phyloP scores from a whole-genome alignment of 2,329 filamentous ascomycete species.

The Penicillium sp. region DNA sequence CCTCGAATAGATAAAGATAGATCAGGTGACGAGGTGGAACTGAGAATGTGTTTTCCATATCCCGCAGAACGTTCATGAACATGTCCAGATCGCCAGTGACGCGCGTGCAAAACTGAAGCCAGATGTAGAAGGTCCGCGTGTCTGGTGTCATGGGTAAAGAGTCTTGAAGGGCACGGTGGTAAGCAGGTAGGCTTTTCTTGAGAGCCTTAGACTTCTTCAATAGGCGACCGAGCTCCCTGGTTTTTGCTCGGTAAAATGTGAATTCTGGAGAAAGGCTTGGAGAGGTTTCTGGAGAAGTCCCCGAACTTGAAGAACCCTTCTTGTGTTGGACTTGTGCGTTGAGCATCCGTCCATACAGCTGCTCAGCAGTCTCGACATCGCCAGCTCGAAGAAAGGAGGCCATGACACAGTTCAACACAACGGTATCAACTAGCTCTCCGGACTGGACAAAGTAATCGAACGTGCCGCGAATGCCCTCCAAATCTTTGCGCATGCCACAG shows the following conservation, averaged over 20 bases:
- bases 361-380: constrained; percentile 74
- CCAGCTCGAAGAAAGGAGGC: constrained; percentile 72
- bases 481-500: constrained; percentile 73
- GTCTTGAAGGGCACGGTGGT: constrained; percentile 64
- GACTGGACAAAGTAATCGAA: constrained; percentile 82
- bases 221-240: constrained; percentile 48
- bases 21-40: constrained; percentile 73
- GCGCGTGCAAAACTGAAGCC: constrained; percentile 73
- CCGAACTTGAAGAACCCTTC: constrained; percentile 15
- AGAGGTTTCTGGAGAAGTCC: background rate
- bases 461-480: constrained; percentile 69
- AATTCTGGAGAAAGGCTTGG: constrained; percentile 33
- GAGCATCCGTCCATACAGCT: constrained; percentile 85
- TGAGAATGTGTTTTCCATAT: constrained; percentile 69
- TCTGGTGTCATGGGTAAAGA: constrained; percentile 69
- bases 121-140: constrained; percentile 73
- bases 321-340: constrained; percentile 46
- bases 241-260: constrained; percentile 34
- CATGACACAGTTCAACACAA: constrained; percentile 84
- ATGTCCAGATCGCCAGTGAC: constrained; percentile 69
- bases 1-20: constrained; percentile 79
- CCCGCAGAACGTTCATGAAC: constrained; percentile 70
- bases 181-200: constrained; percentile 52
- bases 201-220: constrained; percentile 48
- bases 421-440: constrained; percentile 84